These are phyloP conservation scores for Yarrowia sp. DNA, from an alignment of 805 yeast genomes.

Conservation along the genomic window DNA sequence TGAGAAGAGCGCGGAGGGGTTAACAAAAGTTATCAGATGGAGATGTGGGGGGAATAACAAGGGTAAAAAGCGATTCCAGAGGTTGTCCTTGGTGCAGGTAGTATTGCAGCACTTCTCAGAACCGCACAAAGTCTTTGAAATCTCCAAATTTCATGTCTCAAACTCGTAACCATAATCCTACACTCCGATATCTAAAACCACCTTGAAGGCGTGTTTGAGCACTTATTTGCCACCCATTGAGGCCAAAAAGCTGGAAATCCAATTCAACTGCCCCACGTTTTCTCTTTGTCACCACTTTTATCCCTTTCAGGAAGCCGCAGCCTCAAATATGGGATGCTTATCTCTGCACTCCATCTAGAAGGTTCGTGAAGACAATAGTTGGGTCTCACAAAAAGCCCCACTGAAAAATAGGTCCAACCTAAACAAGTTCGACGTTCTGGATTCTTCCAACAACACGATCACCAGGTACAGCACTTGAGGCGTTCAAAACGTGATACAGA, in stretches of 20 bases:
- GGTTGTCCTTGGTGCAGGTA: no score
- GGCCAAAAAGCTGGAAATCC: neutral
- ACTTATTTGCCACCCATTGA: constrained; percentile 6
- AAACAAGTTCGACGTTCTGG: neutral
- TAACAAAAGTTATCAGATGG: constrained; percentile 4
- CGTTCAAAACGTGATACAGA: neutral
- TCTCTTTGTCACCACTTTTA: neutral
- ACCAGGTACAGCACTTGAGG: neutral
- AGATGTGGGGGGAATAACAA: no score
- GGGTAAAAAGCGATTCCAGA: no score
- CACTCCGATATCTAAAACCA: no score
- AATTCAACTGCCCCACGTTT: neutral
- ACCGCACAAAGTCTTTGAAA: neutral
- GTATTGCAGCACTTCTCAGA: no score
- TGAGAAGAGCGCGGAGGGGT: neutral
- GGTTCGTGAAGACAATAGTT: neutral
- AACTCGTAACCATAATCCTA: constrained; percentile 6
- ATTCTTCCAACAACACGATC: neutral
- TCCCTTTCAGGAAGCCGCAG: constrained; percentile 4
- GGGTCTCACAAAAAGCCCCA: neutral
- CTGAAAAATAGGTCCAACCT: neutral
- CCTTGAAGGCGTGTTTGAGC: constrained; percentile 2
- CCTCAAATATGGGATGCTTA: neutral
- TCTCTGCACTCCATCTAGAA: constrained; percentile 6
- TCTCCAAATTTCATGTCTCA: neutral